phyloP scores from a whole-genome alignment of 805 yeast genomes.

The Teunomyces funiuensis region DNA sequence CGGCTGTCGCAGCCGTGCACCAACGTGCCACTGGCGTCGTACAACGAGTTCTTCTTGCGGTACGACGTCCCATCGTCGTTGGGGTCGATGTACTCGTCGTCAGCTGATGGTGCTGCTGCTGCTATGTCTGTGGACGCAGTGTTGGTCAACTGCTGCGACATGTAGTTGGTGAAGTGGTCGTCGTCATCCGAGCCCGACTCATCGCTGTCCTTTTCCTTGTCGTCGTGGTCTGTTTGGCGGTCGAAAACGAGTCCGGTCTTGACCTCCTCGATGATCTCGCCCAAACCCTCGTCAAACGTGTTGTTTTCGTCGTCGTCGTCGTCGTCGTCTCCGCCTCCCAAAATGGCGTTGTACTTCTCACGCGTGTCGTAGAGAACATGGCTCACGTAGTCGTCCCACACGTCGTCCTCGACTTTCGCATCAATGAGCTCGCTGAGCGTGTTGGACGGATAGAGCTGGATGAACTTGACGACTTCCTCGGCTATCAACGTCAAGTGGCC shows the following conservation, averaged over 20 bases:
- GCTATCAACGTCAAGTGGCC: constrained; percentile 33
- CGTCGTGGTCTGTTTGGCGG: constrained; percentile 30
- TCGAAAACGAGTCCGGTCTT: constrained; percentile 32
- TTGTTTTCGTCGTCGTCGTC: constrained; percentile 32
- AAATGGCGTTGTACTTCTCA: constrained; percentile 88
- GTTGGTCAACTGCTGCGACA: constrained; percentile 71
- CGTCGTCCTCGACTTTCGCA: constrained; percentile 38
- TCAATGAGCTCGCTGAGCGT: constrained; percentile 39
- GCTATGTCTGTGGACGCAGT: constrained; percentile 41
- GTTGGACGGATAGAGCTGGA: constrained; percentile 33
- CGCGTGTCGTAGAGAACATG: constrained; percentile 83
- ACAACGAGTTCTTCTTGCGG: constrained; percentile 61
- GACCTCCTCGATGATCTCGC: constrained; percentile 39
- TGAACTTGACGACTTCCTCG: constrained; percentile 32
- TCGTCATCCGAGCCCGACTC: constrained; percentile 44
- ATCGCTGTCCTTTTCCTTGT: constrained; percentile 33
- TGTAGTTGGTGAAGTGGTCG: constrained; percentile 67
- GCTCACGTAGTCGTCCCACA: constrained; percentile 82
- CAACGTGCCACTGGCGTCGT: constrained; percentile 38
- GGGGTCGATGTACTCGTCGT: constrained; percentile 74
- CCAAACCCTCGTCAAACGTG: constrained; percentile 37
- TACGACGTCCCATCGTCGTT: constrained; percentile 80
- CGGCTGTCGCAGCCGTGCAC: neutral
- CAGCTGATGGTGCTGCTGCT: constrained; percentile 41
- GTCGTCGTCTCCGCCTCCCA: constrained; percentile 73